phyloP scores from a whole-genome alignment of 1,284 basidiomycete genomes.

The Bjerkandera adusta region DNA sequence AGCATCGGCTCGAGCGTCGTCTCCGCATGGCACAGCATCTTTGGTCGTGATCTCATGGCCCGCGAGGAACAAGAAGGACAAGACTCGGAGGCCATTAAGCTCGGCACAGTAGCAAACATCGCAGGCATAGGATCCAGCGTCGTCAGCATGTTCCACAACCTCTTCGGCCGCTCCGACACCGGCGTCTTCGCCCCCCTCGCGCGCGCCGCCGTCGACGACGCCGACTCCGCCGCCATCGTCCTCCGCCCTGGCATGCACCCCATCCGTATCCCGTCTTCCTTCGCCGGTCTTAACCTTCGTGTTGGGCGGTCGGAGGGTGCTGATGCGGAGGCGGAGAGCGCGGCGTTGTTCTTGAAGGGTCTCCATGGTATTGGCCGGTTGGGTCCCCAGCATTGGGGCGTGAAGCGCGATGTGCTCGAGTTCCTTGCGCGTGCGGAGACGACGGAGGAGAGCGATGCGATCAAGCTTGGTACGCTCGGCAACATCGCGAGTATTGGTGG shows the following conservation, averaged over 20 bases:
- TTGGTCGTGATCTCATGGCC: not conserved
- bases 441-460: constrained; percentile 4
- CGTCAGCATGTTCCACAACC: constrained; percentile 1
- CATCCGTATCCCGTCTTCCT: too few relatives aligned
- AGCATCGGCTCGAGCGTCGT: not conserved
- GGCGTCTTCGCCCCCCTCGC: too few relatives aligned
- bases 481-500: not conserved
- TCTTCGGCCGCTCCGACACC: not conserved
- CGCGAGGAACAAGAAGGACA: too few relatives aligned
- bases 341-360: too few relatives aligned
- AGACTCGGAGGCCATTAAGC: not conserved
- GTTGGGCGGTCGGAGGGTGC: too few relatives aligned
- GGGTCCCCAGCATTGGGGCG: too few relatives aligned
- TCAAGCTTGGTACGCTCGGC: constrained; percentile 1
- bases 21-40: not conserved
- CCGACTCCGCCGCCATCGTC: too few relatives aligned
- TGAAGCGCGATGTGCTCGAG: constrained; percentile 1
- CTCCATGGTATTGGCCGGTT: too few relatives aligned
- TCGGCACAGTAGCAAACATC: not conserved
- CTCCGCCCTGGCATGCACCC: too few relatives aligned
- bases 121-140: constrained; percentile 1
- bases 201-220: too few relatives aligned
- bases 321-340: too few relatives aligned
- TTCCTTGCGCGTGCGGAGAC: constrained; percentile 1
- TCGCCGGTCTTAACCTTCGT: too few relatives aligned